Conservation (phyloP, 768 basidiomycete species). For the Kwoniella heveanensis region DNA sequence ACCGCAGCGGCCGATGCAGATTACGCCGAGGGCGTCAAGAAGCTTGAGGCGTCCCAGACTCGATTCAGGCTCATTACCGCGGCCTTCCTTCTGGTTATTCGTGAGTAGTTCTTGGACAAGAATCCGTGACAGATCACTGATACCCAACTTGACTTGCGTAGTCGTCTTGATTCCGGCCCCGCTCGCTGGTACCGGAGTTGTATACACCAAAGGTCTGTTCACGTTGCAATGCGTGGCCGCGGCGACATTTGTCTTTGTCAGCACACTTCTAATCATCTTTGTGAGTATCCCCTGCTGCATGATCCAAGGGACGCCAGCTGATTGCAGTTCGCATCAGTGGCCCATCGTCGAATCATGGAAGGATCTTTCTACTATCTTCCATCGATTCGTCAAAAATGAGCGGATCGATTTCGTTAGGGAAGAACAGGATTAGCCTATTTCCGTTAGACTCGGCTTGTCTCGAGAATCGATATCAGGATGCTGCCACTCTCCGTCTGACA, state of each 20-base stretch:
- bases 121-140: neutral
- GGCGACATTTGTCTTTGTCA: constrained; percentile 13
- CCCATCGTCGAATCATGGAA: constrained; percentile 12
- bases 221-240: constrained; percentile 18
- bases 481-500: no score
- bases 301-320: neutral
- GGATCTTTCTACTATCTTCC: constrained; percentile 7
- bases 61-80: constrained; percentile 15
- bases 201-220: constrained; percentile 16
- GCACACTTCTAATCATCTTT: constrained; percentile 10
- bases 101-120: constrained; percentile 5
- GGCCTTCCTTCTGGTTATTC: constrained; percentile 11
- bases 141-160: neutral
- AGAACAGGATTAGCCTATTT: constrained; percentile 1
- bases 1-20: constrained; percentile 13
- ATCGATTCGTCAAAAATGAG: constrained; percentile 2
- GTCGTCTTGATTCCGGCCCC: constrained; percentile 20
- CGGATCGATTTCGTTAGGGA: constrained; percentile 6
- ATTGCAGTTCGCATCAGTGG: neutral
- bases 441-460: no score
- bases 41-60: constrained; percentile 11
- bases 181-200: constrained; percentile 14
- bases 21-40: constrained; percentile 13
- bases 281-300: neutral
- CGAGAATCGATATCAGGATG: no score